These are phyloP conservation scores for Termitomyces sp. DNA, from an alignment of 768 basidiomycete species.

Conservation along the genomic window DNA sequence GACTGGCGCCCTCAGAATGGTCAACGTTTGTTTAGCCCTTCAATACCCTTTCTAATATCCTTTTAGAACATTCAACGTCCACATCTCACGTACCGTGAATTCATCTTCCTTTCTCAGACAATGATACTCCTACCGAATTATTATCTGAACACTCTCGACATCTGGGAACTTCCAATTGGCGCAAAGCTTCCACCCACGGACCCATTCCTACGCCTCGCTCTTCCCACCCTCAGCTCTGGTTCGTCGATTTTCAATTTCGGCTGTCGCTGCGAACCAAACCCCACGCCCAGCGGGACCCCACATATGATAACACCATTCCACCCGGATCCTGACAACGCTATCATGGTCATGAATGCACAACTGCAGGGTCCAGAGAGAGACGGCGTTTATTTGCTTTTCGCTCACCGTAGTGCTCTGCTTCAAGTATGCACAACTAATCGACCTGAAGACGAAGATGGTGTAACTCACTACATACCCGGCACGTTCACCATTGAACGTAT, in stretches of 20 bases:
- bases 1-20: constrained; percentile 11
- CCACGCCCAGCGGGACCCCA: background rate
- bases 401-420: constrained; percentile 5
- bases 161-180: constrained; percentile 15
- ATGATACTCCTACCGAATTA: constrained; percentile 21
- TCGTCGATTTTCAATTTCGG: background rate
- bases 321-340: constrained; percentile 1
- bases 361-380: background rate
- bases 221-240: background rate
- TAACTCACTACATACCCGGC: background rate
- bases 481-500: background rate
- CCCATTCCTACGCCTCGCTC: constrained; percentile 3
- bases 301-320: constrained; percentile 4
- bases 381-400: constrained; percentile 4
- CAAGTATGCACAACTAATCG: background rate
- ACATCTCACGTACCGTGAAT: constrained; percentile 15
- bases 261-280: constrained; percentile 14
- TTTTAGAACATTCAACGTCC: background rate
- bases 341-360: constrained; percentile 7
- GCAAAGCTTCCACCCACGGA: background rate
- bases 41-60: background rate
- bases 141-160: constrained; percentile 14
- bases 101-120: constrained; percentile 18
- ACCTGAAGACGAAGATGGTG: constrained; percentile 1
- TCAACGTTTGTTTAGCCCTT: background rate